Conservation (phyloP, 208 protist species). For the Leishmania arabica region DNA sequence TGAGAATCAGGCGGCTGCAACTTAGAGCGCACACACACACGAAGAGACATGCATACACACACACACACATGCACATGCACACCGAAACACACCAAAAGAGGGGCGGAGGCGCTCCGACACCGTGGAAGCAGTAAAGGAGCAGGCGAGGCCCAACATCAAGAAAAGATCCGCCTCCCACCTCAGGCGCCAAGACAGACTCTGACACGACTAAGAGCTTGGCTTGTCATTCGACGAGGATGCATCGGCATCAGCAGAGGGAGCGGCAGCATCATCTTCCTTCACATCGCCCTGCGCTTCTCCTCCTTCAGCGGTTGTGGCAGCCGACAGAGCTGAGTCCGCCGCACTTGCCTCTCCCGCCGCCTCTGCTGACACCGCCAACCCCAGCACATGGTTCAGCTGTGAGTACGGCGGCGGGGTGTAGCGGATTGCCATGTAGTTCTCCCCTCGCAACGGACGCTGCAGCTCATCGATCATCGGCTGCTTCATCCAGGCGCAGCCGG, state of each 20-base stretch:
- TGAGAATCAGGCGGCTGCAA: neutral
- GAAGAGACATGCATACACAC: neutral
- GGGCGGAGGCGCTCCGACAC: neutral
- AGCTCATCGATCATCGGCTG: slow-evolving; percentile 80
- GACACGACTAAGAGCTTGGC: slow-evolving; percentile 4
- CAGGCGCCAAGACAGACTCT: neutral
- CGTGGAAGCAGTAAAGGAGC: neutral
- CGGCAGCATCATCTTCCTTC: neutral
- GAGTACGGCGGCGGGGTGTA: slow-evolving; percentile 90
- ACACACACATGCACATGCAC: neutral
- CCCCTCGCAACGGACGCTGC: slow-evolving; percentile 79
- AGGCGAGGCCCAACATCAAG: neutral
- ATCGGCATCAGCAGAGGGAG: neutral
- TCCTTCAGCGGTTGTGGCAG: neutral
- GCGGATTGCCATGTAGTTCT: slow-evolving; percentile 83
- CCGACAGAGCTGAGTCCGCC: neutral
- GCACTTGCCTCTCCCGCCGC: neutral
- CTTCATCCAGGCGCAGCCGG: slow-evolving; percentile 89
- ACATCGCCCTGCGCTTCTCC: neutral
- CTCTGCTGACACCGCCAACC: slow-evolving; percentile 31
- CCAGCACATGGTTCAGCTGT: slow-evolving; percentile 57
- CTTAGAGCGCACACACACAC: neutral
- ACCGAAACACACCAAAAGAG: neutral
- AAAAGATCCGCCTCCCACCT: too few relatives aligned
- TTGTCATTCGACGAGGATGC: neutral